Evolutionary conservation across 2,329 filamentous ascomycete species (phyloP).

Genomic region (Microsporum canis): DNA sequence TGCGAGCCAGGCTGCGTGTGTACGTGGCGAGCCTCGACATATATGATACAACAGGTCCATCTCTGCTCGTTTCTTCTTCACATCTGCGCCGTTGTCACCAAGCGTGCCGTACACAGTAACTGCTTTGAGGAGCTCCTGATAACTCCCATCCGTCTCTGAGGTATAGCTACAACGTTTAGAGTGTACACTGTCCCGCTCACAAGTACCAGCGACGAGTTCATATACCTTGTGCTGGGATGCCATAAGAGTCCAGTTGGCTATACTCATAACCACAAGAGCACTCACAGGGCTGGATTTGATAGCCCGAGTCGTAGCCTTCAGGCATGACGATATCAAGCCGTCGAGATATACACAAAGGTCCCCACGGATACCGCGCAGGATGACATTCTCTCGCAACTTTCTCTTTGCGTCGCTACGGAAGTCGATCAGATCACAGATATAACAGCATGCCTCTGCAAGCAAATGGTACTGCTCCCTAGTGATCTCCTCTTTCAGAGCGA

Average conservation of each 20-base stretch:
- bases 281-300: slow-evolving; percentile 8
- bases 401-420: slow-evolving; percentile 17
- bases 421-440: slow-evolving; percentile 16
- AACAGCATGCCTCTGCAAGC: slow-evolving; percentile 10
- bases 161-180: slow-evolving; percentile 8
- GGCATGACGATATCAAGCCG: slow-evolving; percentile 6
- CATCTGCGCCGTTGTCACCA: slow-evolving; percentile 8
- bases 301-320: background rate
- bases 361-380: slow-evolving; percentile 14
- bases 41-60: slow-evolving; percentile 13
- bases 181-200: background rate
- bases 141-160: slow-evolving; percentile 1
- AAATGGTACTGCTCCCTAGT: slow-evolving; percentile 9
- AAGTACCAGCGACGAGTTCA: slow-evolving; percentile 7
- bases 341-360: slow-evolving; percentile 15
- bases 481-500: slow-evolving; percentile 12
- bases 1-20: slow-evolving; percentile 14
- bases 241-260: slow-evolving; percentile 19
- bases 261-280: slow-evolving; percentile 15
- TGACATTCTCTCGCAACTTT: slow-evolving; percentile 16
- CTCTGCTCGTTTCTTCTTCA: slow-evolving; percentile 11
- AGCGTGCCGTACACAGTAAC: slow-evolving; percentile 14
- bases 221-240: slow-evolving; percentile 18
- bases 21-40: slow-evolving; percentile 3
- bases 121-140: slow-evolving; percentile 11